Base-by-base conservation (phyloP, 768 basidiomycete species). In the Asterophora parasitica region DNA sequence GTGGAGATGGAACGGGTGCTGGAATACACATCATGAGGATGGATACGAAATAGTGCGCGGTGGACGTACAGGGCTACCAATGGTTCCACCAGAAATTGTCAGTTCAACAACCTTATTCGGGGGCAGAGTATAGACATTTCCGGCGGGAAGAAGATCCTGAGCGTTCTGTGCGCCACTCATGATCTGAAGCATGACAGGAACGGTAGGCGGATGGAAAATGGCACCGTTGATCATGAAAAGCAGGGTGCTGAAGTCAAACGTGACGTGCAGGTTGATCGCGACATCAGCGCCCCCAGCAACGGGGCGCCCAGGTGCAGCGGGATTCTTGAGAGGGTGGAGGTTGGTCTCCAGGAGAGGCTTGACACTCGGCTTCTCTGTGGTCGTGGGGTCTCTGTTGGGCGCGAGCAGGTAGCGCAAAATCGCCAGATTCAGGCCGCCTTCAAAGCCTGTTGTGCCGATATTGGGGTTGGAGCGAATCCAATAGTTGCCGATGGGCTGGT, bases 121-220 rank as follows among this genome's bases (percentile, higher is more conserved):
- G 0, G 76, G 74, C n/a, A 83, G 62, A 7, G 63, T 52, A 52
- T 75, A 77, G 6, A 82, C 66, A 16, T 65, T 64, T 4, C 75
- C 75, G 1, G 59, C 28, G 0, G 70, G 82, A 23, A 82, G 61
- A 13, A 84, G 64, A 1, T 76, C 67, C 15, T 66, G 56, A 0
- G 81, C 70, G 13, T 67, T 64, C 28, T 62, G 63, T 4, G 74
- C 73, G 0, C 82, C 82, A 42, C 75, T 80, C 30, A 83, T 57
- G 32, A 82, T 76, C 52, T 83, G 82, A 12, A 82, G 70, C 9
- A 83, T 68, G 10, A 81, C 73, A 0, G 82, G 81, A 0, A 73
- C 62, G 0, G 67, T 65, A 0, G 80, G 79, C 1, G 68, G 58
- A 4, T 35, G 36, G 49, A 65, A 74, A 1, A 54, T 41, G 0